Conservation (phyloP, 1,284 basidiomycete genomes). For the Ganoderma sinense region DNA sequence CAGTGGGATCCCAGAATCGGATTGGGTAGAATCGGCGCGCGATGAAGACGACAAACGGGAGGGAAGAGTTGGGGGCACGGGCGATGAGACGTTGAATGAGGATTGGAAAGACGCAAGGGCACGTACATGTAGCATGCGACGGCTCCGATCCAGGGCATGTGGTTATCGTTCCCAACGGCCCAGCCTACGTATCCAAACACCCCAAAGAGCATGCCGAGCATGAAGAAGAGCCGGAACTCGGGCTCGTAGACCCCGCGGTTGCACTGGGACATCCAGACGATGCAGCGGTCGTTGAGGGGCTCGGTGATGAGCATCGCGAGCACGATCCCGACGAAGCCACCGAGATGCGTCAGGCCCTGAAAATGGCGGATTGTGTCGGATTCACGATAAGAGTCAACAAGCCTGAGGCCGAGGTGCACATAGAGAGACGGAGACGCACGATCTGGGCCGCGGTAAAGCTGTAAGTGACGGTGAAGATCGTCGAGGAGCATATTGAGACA, state of each 20-base stretch:
- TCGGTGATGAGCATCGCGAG: slow-evolving; percentile 48
- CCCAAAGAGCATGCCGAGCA: slow-evolving; percentile 50
- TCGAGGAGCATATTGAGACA: slow-evolving; percentile 49
- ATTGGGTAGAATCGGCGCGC: too few species aligned
- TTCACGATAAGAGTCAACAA: not conserved
- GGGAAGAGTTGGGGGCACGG: too few species aligned
- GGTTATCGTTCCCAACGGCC: slow-evolving; percentile 50
- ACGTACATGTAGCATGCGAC: slow-evolving; percentile 49
- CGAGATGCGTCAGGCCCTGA: slow-evolving; percentile 50
- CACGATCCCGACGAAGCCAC: slow-evolving; percentile 51
- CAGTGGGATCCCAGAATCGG: too few species aligned
- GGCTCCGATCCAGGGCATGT: slow-evolving; percentile 54
- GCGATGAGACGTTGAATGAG: not conserved
- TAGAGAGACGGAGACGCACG: not conserved
- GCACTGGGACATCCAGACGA: slow-evolving; percentile 48
- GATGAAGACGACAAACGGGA: too few species aligned
- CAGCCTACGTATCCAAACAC: slow-evolving; percentile 54
- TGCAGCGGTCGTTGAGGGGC: slow-evolving; percentile 51
- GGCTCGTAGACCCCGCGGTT: slow-evolving; percentile 56
- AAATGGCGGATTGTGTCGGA: too few species aligned
- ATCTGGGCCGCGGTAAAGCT: slow-evolving; percentile 48
- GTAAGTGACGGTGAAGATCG: slow-evolving; percentile 51
- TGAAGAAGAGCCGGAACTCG: slow-evolving; percentile 54
- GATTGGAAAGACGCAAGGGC: not conserved
- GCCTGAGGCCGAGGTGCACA: too few species aligned